Conservation (phyloP, 1,139 yeast species). For the Kodamaea sp. region DNA sequence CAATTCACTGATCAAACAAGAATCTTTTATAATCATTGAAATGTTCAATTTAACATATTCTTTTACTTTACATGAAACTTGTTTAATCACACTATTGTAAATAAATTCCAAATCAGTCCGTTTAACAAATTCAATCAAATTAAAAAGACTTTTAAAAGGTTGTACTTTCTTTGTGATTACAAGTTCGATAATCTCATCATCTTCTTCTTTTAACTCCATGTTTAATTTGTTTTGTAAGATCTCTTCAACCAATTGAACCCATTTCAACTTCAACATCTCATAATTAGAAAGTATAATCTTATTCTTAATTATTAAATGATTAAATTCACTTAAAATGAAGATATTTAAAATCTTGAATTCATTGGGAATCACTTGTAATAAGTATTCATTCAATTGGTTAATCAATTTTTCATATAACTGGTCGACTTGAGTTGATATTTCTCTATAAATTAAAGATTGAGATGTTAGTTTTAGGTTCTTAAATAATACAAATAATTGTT, state of each 20-base stretch:
- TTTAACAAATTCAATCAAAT: conserved; percentile 3
- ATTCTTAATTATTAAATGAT: conserved; percentile 13
- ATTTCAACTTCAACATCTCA: conserved; percentile 6
- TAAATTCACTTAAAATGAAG: conserved; percentile 16
- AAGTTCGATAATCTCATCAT: conserved; percentile 4
- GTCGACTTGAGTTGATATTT: conserved; percentile 5
- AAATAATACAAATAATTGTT: conserved; percentile 12
- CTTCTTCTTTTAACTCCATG: conserved; percentile 4
- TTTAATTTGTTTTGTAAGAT: conserved; percentile 6
- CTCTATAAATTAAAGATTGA: conserved; percentile 6
- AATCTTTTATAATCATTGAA: conserved; percentile 20
- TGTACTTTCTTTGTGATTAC: neutral
- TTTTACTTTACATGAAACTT: no score
- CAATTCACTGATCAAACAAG: conserved; percentile 17
- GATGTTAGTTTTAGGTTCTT: conserved; percentile 3
- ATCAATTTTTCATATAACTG: conserved; percentile 10
- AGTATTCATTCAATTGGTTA: conserved; percentile 19
- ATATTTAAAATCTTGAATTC: conserved; percentile 19
- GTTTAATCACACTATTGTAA: no score
- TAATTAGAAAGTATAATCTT: conserved; percentile 13
- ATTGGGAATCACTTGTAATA: conserved; percentile 21
- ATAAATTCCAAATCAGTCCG: neutral
- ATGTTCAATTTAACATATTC: conserved; percentile 16
- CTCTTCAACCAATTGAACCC: conserved; percentile 11
- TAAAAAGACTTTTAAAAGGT: conserved; percentile 2